These are phyloP conservation scores for Solanum tacnaense DNA, from an alignment of 257 asterid genomes.

Conservation along the genomic window DNA sequence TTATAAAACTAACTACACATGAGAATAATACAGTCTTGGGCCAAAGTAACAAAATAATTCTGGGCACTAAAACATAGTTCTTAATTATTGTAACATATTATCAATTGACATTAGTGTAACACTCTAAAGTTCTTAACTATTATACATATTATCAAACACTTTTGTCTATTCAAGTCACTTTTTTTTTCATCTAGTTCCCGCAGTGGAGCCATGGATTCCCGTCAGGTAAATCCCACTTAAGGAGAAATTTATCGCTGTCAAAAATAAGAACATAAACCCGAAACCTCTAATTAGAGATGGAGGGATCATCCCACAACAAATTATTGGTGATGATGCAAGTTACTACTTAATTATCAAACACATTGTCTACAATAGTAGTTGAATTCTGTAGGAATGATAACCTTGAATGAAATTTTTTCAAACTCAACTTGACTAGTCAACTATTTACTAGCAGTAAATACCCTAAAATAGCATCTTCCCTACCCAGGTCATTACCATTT, in stretches of 20 bases:
- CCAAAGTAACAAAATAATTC: no score
- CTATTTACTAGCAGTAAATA: neutral
- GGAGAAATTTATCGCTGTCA: no score
- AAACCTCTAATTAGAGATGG: neutral
- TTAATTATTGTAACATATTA: no score
- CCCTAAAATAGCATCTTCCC: neutral
- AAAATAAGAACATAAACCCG: no score
- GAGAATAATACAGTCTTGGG: no score
- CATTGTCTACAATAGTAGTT: neutral
- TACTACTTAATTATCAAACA: neutral
- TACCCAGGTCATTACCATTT: neutral
- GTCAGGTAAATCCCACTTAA: neutral
- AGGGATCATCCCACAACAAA: neutral
- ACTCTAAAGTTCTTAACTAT: no score
- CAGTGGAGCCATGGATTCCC: neutral
- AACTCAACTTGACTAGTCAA: neutral
- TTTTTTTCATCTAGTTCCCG: neutral
- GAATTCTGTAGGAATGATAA: neutral
- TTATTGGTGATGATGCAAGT: neutral
- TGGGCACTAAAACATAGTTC: no score
- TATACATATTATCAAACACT: no score
- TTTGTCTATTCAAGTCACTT: no score
- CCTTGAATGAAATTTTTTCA: neutral
- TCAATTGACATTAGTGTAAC: no score
- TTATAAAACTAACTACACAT: no score